Evolutionary conservation across 805 yeast genomes (phyloP), one percentile per base, ranked within the genome.

Genomic region (Cyberlindnera mississippiensis): DNA sequence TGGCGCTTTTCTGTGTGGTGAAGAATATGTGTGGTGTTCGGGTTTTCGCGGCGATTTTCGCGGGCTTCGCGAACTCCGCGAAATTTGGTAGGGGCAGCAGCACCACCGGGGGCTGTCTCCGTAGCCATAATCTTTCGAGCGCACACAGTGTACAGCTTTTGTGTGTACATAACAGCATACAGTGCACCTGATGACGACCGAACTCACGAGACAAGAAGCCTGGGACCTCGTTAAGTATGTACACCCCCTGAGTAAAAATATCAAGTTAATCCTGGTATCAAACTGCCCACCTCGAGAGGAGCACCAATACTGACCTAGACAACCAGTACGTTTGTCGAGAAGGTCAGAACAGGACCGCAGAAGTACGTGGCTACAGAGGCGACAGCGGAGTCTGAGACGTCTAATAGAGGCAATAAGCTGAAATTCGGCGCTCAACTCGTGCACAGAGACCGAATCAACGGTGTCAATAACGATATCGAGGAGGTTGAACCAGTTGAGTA

Each of bases 371-470:
- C 18, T 4, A 48, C 44, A 4, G 49, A 48, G 3, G 60, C 52
- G 6, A 40, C 29, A 8, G 48, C 51, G 5, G 51, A 54, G 31
- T 69, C 70, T 4, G 63, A 67, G 15, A 56, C 64, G 2, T 63
- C 76, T 0, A 80, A 80, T 51, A 63, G 85, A 40, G 85, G 85
- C 9, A 73, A 73, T 46, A 80, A 80, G 55, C 63, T 80, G 27
- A 70, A 76, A 38, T 70, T 71, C 34, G 73, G 73, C 1, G 68
- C 81, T 8, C 66, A 69, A 9, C 52, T 57, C 13, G 73, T 78
- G 0, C 71, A 76, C 36, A 66, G 74, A 44, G 69, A 66, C 22
- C 62, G 64, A 33, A 59, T 80, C 29, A 55, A 63, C 40, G 65
- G 64, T 18, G 48, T 46, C 50, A 47, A 61, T 52, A 49, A 64